A percentile compares a stretch with the other conserved stretches of the same genome.
These are phyloP conservation scores for Salix caprea DNA, from an alignment of 345 rosid species.

Conservation along the genomic window DNA sequence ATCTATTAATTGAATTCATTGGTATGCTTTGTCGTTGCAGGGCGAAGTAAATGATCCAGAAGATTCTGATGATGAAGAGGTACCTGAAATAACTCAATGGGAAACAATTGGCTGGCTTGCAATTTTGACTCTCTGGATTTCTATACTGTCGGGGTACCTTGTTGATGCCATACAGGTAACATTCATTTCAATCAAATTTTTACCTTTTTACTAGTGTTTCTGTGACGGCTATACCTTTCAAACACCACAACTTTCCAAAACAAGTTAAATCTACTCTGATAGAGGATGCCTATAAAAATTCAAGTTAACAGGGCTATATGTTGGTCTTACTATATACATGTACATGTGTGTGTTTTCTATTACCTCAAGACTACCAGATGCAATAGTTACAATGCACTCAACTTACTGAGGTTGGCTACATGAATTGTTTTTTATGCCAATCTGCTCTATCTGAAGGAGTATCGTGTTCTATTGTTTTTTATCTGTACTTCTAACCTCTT, in stretches of 20 bases:
- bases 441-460: no score
- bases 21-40: not conserved
- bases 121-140: constrained; percentile 78
- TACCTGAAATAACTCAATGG: constrained; percentile 67
- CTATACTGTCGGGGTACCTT: constrained; percentile 67
- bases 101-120: constrained; percentile 77
- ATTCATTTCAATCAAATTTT: not conserved
- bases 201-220: not conserved
- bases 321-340: no score
- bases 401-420: no score
- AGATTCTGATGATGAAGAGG: constrained; percentile 36
- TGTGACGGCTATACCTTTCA: not conserved
- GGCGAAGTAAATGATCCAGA: constrained; percentile 34
- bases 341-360: no score
- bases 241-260: not conserved
- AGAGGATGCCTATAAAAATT: no score
- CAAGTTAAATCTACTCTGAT: no score
- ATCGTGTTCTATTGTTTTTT: no score
- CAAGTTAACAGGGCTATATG: no score
- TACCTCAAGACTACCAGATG: no score
- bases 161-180: constrained; percentile 77
- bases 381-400: no score
- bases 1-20: not conserved
- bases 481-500: no score
- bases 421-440: no score